Evolutionary conservation across 257 asterid genomes (phyloP), one percentile per base, ranked within the genome.

Genomic region (Nemophila menziesii): DNA sequence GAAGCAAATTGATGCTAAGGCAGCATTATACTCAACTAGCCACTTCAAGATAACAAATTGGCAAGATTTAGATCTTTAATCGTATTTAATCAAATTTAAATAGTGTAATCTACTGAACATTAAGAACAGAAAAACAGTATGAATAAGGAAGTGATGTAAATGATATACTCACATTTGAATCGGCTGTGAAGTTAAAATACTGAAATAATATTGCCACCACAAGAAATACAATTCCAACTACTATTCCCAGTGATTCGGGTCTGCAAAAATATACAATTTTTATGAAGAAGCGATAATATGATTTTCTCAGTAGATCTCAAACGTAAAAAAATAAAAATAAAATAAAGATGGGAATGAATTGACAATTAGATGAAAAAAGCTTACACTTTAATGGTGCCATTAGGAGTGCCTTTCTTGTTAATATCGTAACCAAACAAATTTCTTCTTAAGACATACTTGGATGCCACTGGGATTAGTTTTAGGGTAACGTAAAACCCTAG

Each of bases 11-110:
- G 96, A 84, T 59, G 96, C 92, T 43, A 90, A 75, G 16, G 95
- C 98, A 13, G 98, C 98, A 69, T 86, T 86, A 80, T 86, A 86
- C 50, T 84, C 98, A 18, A 90, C 96, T 22, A 86, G 92, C 98
- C 98, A 90, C 98, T 90, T 54, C 53, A 43, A 61, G 39, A 26
- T 16, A 16, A 48, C 50, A 61, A 54, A 13, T 48, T 4, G 3
- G 3, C 24, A 34, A 53, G 13, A 10, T 27, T 61, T 17, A 57
- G 22, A 54, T 10, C 24, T 58, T 56, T 44, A 16, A 36, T 15
- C 1, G 34, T 33, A 16, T 22, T 16, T 48, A 16, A 38, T 41
- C 20, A 15, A 7, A 45, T 33, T 49, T 22, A 33, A 11, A 37
- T 33, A 58, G 17, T 20, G 16, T 23, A 46, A 34, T 17, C 22